These are phyloP conservation scores for Claviceps paspali DNA, from an alignment of 2,329 filamentous ascomycete species.

Conservation along the genomic window DNA sequence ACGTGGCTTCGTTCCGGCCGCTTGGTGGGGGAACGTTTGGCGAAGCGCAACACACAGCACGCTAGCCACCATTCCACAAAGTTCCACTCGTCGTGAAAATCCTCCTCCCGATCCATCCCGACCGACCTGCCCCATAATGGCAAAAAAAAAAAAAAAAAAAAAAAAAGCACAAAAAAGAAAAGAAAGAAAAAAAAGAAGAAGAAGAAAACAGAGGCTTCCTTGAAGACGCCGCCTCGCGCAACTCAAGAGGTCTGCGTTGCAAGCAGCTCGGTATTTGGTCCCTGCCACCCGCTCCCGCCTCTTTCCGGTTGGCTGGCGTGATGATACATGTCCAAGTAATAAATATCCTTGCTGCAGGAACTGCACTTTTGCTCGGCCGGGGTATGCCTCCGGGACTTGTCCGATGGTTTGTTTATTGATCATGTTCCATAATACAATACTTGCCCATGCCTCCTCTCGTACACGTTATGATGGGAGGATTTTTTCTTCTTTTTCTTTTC, in stretches of 20 bases:
- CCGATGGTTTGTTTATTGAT: too few relatives aligned
- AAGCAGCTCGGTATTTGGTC: too few relatives aligned
- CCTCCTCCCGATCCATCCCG: constrained; percentile 1
- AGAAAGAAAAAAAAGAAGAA: too few relatives aligned
- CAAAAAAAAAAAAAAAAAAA: neutral
- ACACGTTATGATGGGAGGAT: too few relatives aligned
- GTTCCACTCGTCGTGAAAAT: neutral
- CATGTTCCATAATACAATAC: too few relatives aligned
- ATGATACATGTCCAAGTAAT: neutral
- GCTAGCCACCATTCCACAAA: neutral
- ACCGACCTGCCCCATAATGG: neutral
- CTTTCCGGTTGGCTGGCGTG: constrained; percentile 4
- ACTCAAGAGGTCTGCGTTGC: too few relatives aligned
- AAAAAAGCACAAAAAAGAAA: too few relatives aligned
- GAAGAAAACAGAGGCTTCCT: too few relatives aligned
- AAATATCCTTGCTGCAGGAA: constrained; percentile 4
- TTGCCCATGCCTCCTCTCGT: too few relatives aligned
- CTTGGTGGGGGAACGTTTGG: constrained; percentile 2
- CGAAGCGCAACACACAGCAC: neutral
- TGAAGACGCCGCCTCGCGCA: too few relatives aligned
- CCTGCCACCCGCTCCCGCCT: neutral
- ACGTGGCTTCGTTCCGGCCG: neutral
- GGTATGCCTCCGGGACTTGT: constrained; percentile 4
- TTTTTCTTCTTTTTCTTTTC: too few relatives aligned
- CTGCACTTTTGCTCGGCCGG: neutral